These are phyloP conservation scores for Podila horticola DNA, from an alignment of 192 early-diverging fungal species.

Conservation along the genomic window DNA sequence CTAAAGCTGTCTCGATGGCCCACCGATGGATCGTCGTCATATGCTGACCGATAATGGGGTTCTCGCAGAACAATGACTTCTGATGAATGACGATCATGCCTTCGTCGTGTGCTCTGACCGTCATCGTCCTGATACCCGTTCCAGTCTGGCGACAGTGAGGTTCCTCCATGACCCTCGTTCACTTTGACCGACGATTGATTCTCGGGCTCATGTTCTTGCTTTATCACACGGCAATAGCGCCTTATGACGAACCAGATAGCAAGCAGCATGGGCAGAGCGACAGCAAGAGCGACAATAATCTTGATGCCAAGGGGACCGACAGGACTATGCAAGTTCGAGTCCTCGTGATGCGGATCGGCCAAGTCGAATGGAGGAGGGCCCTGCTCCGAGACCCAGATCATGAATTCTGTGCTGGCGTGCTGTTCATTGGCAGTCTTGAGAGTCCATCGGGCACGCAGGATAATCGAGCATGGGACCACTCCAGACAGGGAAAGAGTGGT, in stretches of 20 bases:
- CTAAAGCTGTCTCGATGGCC: constrained; percentile 21
- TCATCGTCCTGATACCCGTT: not conserved
- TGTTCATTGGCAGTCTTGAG: not conserved
- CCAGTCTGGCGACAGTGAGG: not conserved
- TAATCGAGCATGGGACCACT: constrained; percentile 2
- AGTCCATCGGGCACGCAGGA: constrained; percentile 9
- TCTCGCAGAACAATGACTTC: not conserved
- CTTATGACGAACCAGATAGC: constrained; percentile 5
- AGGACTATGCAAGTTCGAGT: not conserved
- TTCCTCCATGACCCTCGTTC: not conserved
- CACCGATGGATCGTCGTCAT: constrained; percentile 22
- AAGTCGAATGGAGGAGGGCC: not conserved
- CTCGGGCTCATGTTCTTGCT: not conserved
- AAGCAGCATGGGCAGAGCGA: constrained; percentile 2
- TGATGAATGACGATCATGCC: not conserved
- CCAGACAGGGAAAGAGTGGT: not conserved
- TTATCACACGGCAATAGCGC: not conserved
- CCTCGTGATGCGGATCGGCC: not conserved
- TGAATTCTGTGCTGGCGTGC: constrained; percentile 5
- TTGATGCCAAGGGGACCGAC: constrained; percentile 7
- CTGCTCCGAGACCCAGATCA: constrained; percentile 3
- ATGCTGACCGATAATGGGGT: constrained; percentile 4
- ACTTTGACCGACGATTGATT: not conserved
- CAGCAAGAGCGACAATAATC: constrained; percentile 1
- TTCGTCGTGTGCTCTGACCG: not conserved